A percentile compares a stretch with the other conserved stretches of the same genome.
phyloP scores from a whole-genome alignment of 306 rosid genomes.

The Fragaria vesca region DNA sequence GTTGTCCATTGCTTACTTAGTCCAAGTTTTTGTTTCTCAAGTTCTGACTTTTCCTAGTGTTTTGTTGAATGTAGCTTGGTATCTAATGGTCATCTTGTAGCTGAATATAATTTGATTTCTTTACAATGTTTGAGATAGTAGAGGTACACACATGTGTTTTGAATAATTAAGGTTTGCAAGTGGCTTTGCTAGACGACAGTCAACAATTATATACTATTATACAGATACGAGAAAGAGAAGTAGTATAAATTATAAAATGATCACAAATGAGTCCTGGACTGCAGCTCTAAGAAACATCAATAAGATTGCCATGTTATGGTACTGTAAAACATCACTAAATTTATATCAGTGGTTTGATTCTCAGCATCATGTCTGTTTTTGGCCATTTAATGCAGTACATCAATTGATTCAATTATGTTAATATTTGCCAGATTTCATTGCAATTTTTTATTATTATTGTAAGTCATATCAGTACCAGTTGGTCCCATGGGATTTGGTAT shows the following conservation, averaged over 20 bases:
- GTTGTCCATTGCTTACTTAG: not conserved
- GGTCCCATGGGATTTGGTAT: not conserved
- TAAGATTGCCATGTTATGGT: not conserved
- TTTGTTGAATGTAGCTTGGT: not conserved
- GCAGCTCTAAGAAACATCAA: not conserved
- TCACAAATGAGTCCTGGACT: not conserved
- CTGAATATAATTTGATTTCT: too few species aligned
- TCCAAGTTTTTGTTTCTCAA: not conserved
- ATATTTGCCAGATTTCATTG: not conserved
- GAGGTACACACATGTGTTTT: too few species aligned
- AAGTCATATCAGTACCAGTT: not conserved
- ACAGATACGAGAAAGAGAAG: not conserved
- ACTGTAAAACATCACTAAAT: not conserved
- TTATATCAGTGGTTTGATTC: not conserved
- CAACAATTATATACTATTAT: not conserved
- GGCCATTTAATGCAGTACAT: not conserved
- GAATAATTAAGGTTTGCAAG: too few species aligned
- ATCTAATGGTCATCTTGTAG: too few species aligned
- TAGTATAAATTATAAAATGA: not conserved
- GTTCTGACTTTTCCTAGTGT: not conserved
- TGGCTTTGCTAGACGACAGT: not conserved
- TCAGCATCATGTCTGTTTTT: not conserved
- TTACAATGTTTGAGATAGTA: too few species aligned
- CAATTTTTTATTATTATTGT: not conserved
- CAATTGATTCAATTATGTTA: not conserved